phyloP scores from a whole-genome alignment of 1,284 basidiomycete genomes.

The Anthracocystis walkeri region DNA sequence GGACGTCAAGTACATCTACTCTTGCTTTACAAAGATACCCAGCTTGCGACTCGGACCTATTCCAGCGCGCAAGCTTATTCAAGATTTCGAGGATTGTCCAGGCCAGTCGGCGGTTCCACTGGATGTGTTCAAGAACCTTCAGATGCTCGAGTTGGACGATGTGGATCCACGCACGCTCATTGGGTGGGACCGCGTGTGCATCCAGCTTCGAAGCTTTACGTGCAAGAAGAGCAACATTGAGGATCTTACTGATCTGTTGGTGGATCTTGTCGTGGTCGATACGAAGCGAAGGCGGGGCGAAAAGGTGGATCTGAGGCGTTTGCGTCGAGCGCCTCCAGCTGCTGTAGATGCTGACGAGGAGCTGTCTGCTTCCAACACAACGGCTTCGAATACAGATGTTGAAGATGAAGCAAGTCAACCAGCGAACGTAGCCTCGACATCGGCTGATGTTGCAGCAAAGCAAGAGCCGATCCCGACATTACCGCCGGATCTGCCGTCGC shows the following conservation, averaged over 20 bases:
- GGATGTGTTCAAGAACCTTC: conserved; percentile 84
- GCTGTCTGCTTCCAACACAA: neutral
- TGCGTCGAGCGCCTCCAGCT: conserved; percentile 9
- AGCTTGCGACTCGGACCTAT: conserved; percentile 73
- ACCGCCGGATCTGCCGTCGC: conserved; percentile 73
- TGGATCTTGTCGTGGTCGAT: conserved; percentile 81
- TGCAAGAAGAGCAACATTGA: conserved; percentile 83
- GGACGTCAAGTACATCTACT: conserved; percentile 84
- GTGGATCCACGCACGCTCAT: conserved; percentile 85
- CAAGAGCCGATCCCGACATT: conserved; percentile 73
- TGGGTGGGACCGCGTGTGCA: conserved; percentile 84
- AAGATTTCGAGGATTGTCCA: conserved; percentile 79
- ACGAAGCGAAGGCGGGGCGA: conserved; percentile 63
- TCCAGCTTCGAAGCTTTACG: conserved; percentile 79
- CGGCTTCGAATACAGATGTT: conserved; percentile 10
- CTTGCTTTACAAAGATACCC: conserved; percentile 86
- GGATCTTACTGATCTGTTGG: conserved; percentile 83
- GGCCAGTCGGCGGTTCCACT: conserved; percentile 82
- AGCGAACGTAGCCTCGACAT: neutral
- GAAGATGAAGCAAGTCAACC: conserved; percentile 5
- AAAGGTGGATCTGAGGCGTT: conserved; percentile 19
- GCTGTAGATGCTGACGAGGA: neutral
- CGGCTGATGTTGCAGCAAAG: neutral
- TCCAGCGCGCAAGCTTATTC: conserved; percentile 76
- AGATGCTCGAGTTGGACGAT: conserved; percentile 79